These are phyloP conservation scores for Xylariaceae sp. DNA, from an alignment of 2,329 filamentous ascomycete genomes.

Conservation along the genomic window DNA sequence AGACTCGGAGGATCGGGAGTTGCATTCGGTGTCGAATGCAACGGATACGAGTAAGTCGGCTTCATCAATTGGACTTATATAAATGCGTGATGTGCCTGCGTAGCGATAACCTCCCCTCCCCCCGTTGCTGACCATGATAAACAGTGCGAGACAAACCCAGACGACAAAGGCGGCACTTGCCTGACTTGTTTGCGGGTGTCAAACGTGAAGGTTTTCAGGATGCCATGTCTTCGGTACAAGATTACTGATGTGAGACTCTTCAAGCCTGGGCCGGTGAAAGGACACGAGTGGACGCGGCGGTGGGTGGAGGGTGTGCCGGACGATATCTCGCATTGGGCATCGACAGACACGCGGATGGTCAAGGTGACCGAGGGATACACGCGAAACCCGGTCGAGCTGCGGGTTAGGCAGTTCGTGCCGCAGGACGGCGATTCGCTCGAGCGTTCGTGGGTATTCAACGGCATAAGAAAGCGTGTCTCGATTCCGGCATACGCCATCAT, in stretches of 20 bases:
- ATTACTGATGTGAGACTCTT: slow-evolving; percentile 56
- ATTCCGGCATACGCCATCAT: slow-evolving; percentile 56
- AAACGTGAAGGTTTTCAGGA: slow-evolving; percentile 48
- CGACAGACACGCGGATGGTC: slow-evolving; percentile 47
- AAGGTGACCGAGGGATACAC: slow-evolving; percentile 53
- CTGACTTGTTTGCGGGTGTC: slow-evolving; percentile 51
- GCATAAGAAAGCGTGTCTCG: slow-evolving; percentile 43
- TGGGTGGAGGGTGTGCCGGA: slow-evolving; percentile 54
- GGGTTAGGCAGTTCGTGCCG: slow-evolving; percentile 52
- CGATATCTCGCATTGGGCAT: slow-evolving; percentile 54
- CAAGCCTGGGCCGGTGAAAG: slow-evolving; percentile 56
- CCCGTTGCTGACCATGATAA: slow-evolving; percentile 16
- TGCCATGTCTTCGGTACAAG: slow-evolving; percentile 58
- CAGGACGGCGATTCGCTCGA: slow-evolving; percentile 52
- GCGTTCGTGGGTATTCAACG: slow-evolving; percentile 49
- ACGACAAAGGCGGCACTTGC: slow-evolving; percentile 47
- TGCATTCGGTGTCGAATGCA: slow-evolving; percentile 61
- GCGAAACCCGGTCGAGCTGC: slow-evolving; percentile 43
- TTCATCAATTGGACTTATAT: neutral
- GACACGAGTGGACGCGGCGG: slow-evolving; percentile 55
- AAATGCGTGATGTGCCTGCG: neutral
- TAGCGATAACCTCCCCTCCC: neutral
- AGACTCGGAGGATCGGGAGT: slow-evolving; percentile 54
- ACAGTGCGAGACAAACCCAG: slow-evolving; percentile 51
- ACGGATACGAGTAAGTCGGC: slow-evolving; percentile 51